Percentiles rank a stretch among this genome's conserved stretches.
Conservation (phyloP, 345 rosid species). For the Populus alba region DNA sequence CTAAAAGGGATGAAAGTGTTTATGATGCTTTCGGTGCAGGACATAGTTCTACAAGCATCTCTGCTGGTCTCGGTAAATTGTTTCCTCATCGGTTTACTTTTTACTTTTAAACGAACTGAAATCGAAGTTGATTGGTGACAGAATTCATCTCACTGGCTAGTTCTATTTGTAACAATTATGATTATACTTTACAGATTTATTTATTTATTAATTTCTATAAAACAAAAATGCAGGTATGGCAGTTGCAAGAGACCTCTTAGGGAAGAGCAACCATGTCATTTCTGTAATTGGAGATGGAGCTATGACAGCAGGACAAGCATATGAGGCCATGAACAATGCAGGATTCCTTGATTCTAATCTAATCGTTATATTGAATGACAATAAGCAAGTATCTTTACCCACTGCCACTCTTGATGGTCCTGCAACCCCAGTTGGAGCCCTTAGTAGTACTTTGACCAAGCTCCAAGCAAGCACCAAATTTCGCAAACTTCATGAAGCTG, state of each 20-base stretch:
- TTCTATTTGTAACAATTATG: neutral
- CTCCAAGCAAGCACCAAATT: conserved; percentile 61
- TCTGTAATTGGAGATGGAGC: conserved; percentile 81
- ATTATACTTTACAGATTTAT: neutral
- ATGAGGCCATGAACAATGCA: conserved; percentile 74
- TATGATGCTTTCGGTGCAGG: conserved; percentile 73
- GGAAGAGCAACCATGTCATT: conserved; percentile 57
- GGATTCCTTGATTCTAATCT: conserved; percentile 62
- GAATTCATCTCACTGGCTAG: no score
- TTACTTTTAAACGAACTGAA: no score
- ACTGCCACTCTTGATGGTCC: conserved; percentile 78
- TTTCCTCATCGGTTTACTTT: neutral
- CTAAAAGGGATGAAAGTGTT: conserved; percentile 67
- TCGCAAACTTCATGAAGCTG: conserved; percentile 67
- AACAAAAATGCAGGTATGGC: conserved; percentile 54
- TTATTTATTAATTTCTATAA: neutral
- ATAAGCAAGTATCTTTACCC: conserved; percentile 72
- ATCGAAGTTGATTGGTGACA: no score
- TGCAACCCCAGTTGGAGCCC: conserved; percentile 71
- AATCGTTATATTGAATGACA: conserved; percentile 58
- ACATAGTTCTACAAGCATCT: conserved; percentile 77
- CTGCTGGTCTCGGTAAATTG: conserved; percentile 67
- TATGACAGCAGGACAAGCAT: conserved; percentile 79
- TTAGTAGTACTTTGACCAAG: conserved; percentile 49
- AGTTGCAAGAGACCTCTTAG: conserved; percentile 58